Evolutionary conservation across 176 grass and related monocot genomes (phyloP), one percentile per base, ranked within the genome.

Genomic region (Echinochloa phyllopogon): DNA sequence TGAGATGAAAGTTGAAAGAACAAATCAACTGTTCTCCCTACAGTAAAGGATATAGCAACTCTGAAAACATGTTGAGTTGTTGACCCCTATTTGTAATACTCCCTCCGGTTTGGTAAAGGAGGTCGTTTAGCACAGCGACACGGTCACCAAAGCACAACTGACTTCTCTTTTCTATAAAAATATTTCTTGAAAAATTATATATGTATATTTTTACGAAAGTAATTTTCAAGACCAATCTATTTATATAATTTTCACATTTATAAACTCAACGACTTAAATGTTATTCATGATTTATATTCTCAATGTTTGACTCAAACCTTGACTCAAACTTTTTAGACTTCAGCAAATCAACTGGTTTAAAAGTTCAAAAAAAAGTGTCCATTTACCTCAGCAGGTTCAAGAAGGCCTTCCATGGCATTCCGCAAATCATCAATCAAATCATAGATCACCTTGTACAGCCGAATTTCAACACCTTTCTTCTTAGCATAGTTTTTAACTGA

Each of bases 361-460:
- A 86, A 56, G 8, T 60, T 33, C 4, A 56, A 82, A 42, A n/a
- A 37, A 61, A 52, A 65, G 4, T 24, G 39, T 71, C 11, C 60
- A 60, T 76, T 89, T 93, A 98, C 96, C 96, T 98, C 96, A 69
- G 87, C 93, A 72, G 24, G 93, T 77, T 98, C 96, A 85, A 98
- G 88, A 73, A 95, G 96, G 47, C 93, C 96, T 90, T 98, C 96
- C 96, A 98, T 98, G 77, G 96, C 91, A 88, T 98, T 98, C 77
- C 96, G 76, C 75, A 98, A 86, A 55, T 91, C 93, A 78, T 98
- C 93, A 84, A 98, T 88, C 83, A 98, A 92, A 76, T 98, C 93
- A 65, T 98, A 98, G 53, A 98, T 98, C 74, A 98, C 96, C 44
- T 82, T 91, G 74, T 98, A 98, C 17, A 98, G 51, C 14, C 96